These are phyloP conservation scores for Corylus avellana DNA, from an alignment of 306 rosid species.

Conservation along the genomic window DNA sequence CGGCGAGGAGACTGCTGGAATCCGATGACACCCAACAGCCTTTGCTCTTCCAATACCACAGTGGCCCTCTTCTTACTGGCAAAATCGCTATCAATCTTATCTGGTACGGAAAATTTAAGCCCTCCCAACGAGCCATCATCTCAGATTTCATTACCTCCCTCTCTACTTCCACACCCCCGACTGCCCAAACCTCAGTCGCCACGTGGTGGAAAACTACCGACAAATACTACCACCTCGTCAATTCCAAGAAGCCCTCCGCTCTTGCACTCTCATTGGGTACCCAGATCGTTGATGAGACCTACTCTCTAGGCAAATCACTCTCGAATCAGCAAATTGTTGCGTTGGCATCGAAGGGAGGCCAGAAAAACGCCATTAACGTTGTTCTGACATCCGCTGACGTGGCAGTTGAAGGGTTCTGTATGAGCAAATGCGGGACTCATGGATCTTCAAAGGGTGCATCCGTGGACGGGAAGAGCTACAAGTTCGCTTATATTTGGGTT, in stretches of 20 bases:
- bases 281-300: slow-evolving; percentile 30
- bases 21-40: slow-evolving; percentile 33
- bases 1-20: slow-evolving; percentile 41
- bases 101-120: slow-evolving; percentile 74
- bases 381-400: slow-evolving; percentile 53
- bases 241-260: slow-evolving; percentile 1
- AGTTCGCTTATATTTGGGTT: slow-evolving; percentile 68
- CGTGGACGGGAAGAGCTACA: slow-evolving; percentile 31
- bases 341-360: slow-evolving; percentile 30
- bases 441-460: slow-evolving; percentile 17
- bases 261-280: slow-evolving; percentile 25
- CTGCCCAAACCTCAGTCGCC: slow-evolving; percentile 38
- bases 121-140: slow-evolving; percentile 60
- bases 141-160: slow-evolving; percentile 66
- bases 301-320: slow-evolving; percentile 41
- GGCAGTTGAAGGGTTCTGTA: slow-evolving; percentile 53
- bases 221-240: slow-evolving; percentile 28
- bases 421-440: slow-evolving; percentile 59
- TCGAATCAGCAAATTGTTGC: slow-evolving; percentile 13
- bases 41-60: slow-evolving; percentile 65
- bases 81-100: slow-evolving; percentile 59
- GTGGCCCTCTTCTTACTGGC: slow-evolving; percentile 64
- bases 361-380: slow-evolving; percentile 29
- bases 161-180: slow-evolving; percentile 33
- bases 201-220: slow-evolving; percentile 39